phyloP scores from a whole-genome alignment of 2,329 filamentous ascomycete species.

The Paecilomyces formosus region DNA sequence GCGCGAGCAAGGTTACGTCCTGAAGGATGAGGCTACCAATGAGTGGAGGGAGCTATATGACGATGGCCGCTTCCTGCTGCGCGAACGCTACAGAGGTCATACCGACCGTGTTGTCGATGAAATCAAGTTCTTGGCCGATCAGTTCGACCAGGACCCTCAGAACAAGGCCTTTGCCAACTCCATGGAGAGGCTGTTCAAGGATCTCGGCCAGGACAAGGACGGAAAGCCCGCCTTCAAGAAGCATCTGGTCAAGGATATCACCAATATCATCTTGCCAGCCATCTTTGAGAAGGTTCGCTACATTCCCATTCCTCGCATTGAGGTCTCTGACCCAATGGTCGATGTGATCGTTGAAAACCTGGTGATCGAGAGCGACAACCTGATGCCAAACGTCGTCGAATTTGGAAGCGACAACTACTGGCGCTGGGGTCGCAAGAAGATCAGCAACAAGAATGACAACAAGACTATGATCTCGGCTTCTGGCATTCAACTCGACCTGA shows the following conservation, averaged over 20 bases:
- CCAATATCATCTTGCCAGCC: conserved; percentile 75
- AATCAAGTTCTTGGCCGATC: conserved; percentile 77
- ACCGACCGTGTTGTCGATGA: conserved; percentile 84
- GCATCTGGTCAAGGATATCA: conserved; percentile 81
- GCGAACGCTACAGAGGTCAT: conserved; percentile 78
- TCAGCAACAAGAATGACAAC: conserved; percentile 74
- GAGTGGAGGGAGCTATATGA: conserved; percentile 85
- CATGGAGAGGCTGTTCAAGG: conserved; percentile 75
- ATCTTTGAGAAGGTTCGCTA: conserved; percentile 82
- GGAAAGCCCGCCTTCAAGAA: conserved; percentile 89
- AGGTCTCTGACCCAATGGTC: conserved; percentile 75
- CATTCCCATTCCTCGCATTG: conserved; percentile 86
- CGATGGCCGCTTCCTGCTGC: conserved; percentile 75
- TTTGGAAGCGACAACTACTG: conserved; percentile 89
- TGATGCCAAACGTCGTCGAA: conserved; percentile 87
- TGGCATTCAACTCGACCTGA: conserved; percentile 86
- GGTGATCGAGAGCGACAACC: conserved; percentile 91
- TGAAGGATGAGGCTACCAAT: conserved; percentile 69
- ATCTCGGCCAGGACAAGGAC: conserved; percentile 78
- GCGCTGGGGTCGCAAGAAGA: conserved; percentile 86
- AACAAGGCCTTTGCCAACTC: conserved; percentile 74
- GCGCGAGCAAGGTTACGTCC: conserved; percentile 82
- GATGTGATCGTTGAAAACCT: conserved; percentile 92
- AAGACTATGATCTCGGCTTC: conserved; percentile 76
- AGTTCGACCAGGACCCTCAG: conserved; percentile 81